These are phyloP conservation scores for Rubus idaeus DNA, from an alignment of 306 rosid species.

Conservation along the genomic window DNA sequence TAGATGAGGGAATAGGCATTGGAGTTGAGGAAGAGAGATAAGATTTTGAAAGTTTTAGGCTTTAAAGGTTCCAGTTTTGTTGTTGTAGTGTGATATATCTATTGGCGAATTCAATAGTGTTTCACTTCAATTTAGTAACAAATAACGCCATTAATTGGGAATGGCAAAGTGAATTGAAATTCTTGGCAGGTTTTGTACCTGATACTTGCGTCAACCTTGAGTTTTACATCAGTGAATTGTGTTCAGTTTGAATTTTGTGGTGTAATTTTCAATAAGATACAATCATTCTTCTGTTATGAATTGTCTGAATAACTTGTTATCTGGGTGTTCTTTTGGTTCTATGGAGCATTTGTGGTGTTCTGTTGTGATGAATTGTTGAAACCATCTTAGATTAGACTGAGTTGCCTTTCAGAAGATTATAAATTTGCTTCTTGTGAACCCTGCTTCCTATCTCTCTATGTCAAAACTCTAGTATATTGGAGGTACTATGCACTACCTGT, in stretches of 20 bases:
- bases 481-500: not conserved
- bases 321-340: not conserved
- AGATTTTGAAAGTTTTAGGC: conserved; percentile 11
- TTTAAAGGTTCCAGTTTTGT: conserved; percentile 18
- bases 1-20: conserved; percentile 18
- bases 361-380: not conserved
- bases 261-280: not conserved
- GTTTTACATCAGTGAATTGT: not conserved
- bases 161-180: conserved; percentile 5
- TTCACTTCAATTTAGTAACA: conserved; percentile 6
- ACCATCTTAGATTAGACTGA: not conserved
- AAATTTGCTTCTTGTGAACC: not conserved
- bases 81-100: conserved; percentile 19
- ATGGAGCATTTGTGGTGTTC: not conserved
- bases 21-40: not conserved
- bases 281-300: not conserved
- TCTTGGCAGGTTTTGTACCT: not conserved
- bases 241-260: not conserved
- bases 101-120: not conserved
- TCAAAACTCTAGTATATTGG: not conserved
- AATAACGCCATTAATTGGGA: conserved; percentile 33
- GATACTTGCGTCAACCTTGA: not conserved
- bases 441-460: not conserved
- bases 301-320: not conserved
- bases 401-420: not conserved